Conservation (phyloP, 1,284 basidiomycete genomes). For the Chalciporus sp. region DNA sequence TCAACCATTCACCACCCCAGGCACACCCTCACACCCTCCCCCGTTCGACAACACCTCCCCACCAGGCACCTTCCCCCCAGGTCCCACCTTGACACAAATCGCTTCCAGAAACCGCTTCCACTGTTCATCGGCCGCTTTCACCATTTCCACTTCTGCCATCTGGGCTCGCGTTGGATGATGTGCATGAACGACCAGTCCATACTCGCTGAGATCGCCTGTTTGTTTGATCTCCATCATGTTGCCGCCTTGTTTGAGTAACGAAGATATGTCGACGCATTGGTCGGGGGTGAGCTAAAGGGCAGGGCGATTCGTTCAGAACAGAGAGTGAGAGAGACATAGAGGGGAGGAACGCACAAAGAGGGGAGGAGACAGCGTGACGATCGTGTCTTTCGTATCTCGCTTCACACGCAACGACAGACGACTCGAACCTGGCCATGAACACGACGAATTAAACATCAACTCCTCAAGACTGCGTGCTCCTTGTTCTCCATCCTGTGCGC, state of each 20-base stretch:
- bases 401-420: conserved; percentile 21
- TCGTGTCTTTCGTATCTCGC: conserved; percentile 4
- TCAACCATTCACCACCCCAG: conserved; percentile 5
- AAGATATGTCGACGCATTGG: conserved; percentile 31
- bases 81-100: conserved; percentile 11
- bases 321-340: background rate
- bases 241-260: conserved; percentile 21
- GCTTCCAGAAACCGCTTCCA: conserved; percentile 23
- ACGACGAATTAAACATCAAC: conserved; percentile 12
- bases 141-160: conserved; percentile 19
- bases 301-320: background rate
- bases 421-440: conserved; percentile 30
- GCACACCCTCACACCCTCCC: background rate
- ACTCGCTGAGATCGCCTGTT: conserved; percentile 30
- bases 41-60: background rate
- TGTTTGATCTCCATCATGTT: conserved; percentile 29
- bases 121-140: conserved; percentile 16
- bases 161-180: conserved; percentile 32
- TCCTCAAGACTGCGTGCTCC: conserved; percentile 4
- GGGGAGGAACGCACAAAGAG: conserved; percentile 24
- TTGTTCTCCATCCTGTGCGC: background rate
- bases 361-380: conserved; percentile 29
- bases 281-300: conserved; percentile 28
- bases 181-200: conserved; percentile 31
- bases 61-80: background rate